phyloP scores from a whole-genome alignment of 2,329 filamentous ascomycete species.

The Colletotrichum somersetense region DNA sequence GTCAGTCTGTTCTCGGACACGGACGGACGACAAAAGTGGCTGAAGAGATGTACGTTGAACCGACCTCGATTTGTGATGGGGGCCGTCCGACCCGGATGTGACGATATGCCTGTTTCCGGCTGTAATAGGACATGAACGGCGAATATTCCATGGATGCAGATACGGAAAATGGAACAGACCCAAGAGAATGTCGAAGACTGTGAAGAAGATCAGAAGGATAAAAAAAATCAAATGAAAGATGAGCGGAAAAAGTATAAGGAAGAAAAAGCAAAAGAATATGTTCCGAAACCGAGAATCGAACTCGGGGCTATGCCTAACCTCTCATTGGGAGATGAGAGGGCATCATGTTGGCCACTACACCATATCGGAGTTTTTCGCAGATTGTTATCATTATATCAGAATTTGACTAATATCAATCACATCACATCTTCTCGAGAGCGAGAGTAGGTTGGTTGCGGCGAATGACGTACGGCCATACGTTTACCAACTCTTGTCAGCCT shows the following conservation, averaged over 20 bases:
- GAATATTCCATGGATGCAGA: neutral
- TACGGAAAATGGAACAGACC: too few species aligned
- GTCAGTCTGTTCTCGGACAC: neutral
- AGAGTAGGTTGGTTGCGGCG: too few species aligned
- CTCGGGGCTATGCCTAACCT: conserved; percentile 37
- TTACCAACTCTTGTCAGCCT: neutral
- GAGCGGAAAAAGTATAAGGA: neutral
- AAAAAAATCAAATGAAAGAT: neutral
- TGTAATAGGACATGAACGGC: neutral
- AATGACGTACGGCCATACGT: too few species aligned
- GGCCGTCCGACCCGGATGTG: neutral
- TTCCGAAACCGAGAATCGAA: conserved; percentile 27
- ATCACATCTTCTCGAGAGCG: too few species aligned
- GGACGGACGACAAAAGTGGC: too few species aligned
- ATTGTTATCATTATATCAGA: accelerated
- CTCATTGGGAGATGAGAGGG: conserved; percentile 10
- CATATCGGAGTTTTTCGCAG: conserved; percentile 20
- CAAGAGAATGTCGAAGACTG: neutral
- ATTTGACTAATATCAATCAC: neutral
- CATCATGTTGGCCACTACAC: conserved; percentile 41
- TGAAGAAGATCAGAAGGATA: neutral
- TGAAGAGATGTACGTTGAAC: neutral
- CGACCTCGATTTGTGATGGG: neutral
- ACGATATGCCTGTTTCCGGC: neutral
- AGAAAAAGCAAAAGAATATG: neutral